Percentiles rank a stretch among this genome's conserved stretches.
phyloP scores from a whole-genome alignment of 495 filamentous ascomycete species.

The Aspergillus carlsbadensis region DNA sequence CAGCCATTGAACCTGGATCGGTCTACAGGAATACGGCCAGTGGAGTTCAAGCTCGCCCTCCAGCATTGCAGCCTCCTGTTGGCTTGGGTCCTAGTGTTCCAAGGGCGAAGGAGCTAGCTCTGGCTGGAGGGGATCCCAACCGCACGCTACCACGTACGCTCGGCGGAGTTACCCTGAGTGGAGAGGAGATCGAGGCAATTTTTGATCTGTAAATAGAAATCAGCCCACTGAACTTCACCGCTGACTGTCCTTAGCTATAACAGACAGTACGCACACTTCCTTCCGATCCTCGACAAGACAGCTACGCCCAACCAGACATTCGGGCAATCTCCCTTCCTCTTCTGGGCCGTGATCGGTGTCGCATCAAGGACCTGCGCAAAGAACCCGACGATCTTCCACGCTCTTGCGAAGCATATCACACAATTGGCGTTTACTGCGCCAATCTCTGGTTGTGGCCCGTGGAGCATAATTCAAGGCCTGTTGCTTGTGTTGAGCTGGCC shows the following conservation, averaged over 20 bases:
- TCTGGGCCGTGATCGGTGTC: conserved; percentile 49
- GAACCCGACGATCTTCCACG: conserved; percentile 44
- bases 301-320: conserved; percentile 44
- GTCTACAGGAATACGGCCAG: not conserved
- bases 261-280: conserved; percentile 41
- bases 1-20: not conserved
- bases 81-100: not conserved
- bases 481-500: conserved; percentile 51
- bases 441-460: conserved; percentile 30
- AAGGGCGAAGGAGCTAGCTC: not conserved
- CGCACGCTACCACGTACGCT: conserved; percentile 24
- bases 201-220: conserved; percentile 28
- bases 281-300: conserved; percentile 44
- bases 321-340: conserved; percentile 46
- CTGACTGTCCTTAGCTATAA: conserved; percentile 40
- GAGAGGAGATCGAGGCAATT: conserved; percentile 37
- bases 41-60: not conserved
- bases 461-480: conserved; percentile 48
- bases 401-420: conserved; percentile 37
- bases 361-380: conserved; percentile 35
- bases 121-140: not conserved
- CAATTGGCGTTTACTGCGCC: conserved; percentile 47
- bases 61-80: not conserved
- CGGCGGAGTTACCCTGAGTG: conserved; percentile 28
- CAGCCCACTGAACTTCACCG: not conserved